These are phyloP conservation scores for Monilinia polystroma DNA, from an alignment of 2,329 filamentous ascomycete species.

Conservation along the genomic window DNA sequence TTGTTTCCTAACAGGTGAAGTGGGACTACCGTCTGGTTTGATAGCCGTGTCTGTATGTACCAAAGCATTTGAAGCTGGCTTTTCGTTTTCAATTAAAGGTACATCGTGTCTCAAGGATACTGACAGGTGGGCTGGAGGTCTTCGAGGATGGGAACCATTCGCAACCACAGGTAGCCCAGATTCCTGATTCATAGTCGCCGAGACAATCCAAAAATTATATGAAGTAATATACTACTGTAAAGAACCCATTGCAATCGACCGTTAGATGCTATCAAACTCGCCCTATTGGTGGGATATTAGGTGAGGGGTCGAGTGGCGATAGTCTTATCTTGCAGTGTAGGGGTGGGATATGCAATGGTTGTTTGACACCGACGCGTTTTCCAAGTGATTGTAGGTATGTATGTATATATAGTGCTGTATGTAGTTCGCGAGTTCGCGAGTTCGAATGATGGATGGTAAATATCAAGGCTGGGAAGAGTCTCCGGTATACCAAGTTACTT, in stretches of 20 bases:
- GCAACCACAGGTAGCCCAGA: neutral
- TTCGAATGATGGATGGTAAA: neutral
- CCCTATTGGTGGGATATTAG: neutral
- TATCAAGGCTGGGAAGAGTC: too few relatives aligned
- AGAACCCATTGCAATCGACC: constrained; percentile 16
- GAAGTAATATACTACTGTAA: neutral
- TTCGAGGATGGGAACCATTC: constrained; percentile 29
- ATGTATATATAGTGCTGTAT: neutral
- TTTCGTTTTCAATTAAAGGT: neutral
- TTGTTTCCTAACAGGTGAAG: constrained; percentile 19
- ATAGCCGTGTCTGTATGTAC: neutral
- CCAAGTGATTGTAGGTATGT: neutral
- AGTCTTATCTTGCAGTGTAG: neutral
- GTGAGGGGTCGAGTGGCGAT: neutral
- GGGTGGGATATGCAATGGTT: neutral
- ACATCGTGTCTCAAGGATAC: constrained; percentile 30
- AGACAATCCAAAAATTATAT: neutral
- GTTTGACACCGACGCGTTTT: neutral
- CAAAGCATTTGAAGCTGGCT: neutral
- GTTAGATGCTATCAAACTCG: neutral
- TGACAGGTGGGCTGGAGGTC: constrained; percentile 33
- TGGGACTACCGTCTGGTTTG: neutral
- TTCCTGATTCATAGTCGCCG: constrained; percentile 19
- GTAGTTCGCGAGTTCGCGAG: neutral
- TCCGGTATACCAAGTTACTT: too few relatives aligned